Conservation (phyloP, 345 rosid species). For the Populus nigra region DNA sequence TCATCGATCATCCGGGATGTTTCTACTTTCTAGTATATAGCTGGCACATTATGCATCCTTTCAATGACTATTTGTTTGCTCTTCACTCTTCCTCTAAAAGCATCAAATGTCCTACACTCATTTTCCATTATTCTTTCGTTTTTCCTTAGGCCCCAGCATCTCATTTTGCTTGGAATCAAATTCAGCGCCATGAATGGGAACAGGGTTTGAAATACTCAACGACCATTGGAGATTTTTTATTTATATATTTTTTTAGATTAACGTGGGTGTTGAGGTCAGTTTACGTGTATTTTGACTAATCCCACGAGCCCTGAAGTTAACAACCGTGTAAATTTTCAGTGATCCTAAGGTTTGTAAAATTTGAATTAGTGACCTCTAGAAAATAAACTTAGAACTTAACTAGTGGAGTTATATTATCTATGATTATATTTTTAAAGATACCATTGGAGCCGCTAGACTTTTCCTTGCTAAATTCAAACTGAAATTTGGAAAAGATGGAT, state of each 20-base stretch:
- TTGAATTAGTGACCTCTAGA: too few relatives aligned
- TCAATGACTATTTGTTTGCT: neutral
- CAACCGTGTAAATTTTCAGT: too few relatives aligned
- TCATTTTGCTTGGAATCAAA: neutral
- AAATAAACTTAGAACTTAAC: too few relatives aligned
- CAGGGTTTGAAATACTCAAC: neutral
- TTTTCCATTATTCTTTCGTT: neutral
- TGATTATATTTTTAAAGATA: too few relatives aligned
- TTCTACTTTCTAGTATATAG: neutral
- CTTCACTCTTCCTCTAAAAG: neutral
- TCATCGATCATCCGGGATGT: too few relatives aligned
- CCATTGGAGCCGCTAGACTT: neutral
- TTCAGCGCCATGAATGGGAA: neutral
- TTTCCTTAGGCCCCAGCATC: neutral
- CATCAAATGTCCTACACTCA: neutral
- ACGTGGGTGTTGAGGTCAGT: too few relatives aligned
- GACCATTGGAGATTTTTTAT: neutral
- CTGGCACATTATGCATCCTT: too few relatives aligned
- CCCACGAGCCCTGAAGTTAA: too few relatives aligned
- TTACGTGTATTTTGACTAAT: too few relatives aligned
- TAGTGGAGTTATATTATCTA: too few relatives aligned
- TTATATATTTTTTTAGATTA: too few relatives aligned
- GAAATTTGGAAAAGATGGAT: neutral
- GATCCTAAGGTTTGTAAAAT: accelerated
- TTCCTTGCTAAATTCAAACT: neutral